Evolutionary conservation across 345 rosid genomes (phyloP), one percentile per base, ranked within the genome.

Genomic region (Sisymbrium irio): DNA sequence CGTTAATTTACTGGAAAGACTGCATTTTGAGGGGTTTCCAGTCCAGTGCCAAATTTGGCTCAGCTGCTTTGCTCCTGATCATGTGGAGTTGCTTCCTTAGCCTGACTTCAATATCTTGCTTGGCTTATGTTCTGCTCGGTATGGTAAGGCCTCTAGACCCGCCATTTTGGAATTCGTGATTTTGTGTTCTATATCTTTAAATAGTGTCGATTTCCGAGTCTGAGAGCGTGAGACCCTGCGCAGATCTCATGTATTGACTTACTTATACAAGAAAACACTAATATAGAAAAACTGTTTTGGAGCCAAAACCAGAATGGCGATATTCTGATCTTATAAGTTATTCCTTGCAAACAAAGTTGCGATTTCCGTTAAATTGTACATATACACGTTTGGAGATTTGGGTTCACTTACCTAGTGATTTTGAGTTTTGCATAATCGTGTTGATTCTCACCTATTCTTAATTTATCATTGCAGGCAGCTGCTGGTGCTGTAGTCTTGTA

Each of bases 51-150:
- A 85, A 73, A 65, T 74, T 95, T 65, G 97, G 97, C 71, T 89
- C 97, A 1, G 96, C 97, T 50, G 83, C 96, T 2, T 79, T 92
- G 85, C 87, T 95, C 4, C 74, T 92, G 56, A 95, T 95, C 57
- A 90, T 92, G 88, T 95, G 99, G 99, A 87, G 97, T 78, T 90
- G 88, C 85, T 95, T 95, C 81, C 93, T 95, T 56, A 92, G 93
- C 71, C 82, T 95, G 69, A 92, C 97, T 78, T 95, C 99, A 37
- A 28, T 90, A 74, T 77, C 96, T 77, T 92, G 97, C 85, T 77
- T 95, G 85, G 67, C 87, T 70, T 90, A 88, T 79, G 92, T 88
- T 14, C 85, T 95, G n/a, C 82, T 87, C 36, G 83, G 88, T 77
- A 87, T 92, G 96, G 99, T 95, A 88, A n/a, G 87, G n/a, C 30